Evolutionary conservation across 169 alveolate species (phyloP).

Genomic region (Perkinsus olseni): DNA sequence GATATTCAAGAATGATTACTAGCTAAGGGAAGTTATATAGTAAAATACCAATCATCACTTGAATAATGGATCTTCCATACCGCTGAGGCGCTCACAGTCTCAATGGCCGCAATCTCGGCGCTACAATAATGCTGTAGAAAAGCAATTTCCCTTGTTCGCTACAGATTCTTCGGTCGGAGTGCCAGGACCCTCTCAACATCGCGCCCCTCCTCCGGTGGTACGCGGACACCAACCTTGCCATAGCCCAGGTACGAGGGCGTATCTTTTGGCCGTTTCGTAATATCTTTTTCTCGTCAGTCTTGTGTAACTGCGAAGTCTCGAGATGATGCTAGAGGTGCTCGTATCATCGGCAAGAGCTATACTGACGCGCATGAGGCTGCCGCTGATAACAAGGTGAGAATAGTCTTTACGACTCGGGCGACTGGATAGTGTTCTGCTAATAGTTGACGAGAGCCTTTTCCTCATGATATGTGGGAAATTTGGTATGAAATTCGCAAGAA

Average conservation of each 20-base stretch:
- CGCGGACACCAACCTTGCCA: background rate
- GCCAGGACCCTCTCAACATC: background rate
- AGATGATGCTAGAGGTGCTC: background rate
- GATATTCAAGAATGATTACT: no score
- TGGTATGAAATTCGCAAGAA: no score
- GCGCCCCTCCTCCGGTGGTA: background rate
- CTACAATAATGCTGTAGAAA: no score
- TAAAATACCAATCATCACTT: no score
- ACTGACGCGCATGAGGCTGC: background rate
- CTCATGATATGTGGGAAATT: no score
- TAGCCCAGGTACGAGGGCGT: background rate
- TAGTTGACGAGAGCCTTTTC: no score
- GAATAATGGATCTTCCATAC: no score
- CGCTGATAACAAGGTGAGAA: background rate
- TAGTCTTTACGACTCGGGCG: no score
- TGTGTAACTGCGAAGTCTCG: background rate
- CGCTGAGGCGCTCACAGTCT: no score
- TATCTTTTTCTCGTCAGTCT: background rate
- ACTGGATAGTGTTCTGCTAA: no score
- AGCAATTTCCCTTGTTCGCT: background rate
- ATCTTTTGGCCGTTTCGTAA: background rate
- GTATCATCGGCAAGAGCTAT: background rate
- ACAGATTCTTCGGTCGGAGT: background rate
- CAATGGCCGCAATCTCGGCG: no score
- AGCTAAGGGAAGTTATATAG: no score